phyloP scores from a whole-genome alignment of 2,329 filamentous ascomycete species.

The Sarocladiaceae sp. region DNA sequence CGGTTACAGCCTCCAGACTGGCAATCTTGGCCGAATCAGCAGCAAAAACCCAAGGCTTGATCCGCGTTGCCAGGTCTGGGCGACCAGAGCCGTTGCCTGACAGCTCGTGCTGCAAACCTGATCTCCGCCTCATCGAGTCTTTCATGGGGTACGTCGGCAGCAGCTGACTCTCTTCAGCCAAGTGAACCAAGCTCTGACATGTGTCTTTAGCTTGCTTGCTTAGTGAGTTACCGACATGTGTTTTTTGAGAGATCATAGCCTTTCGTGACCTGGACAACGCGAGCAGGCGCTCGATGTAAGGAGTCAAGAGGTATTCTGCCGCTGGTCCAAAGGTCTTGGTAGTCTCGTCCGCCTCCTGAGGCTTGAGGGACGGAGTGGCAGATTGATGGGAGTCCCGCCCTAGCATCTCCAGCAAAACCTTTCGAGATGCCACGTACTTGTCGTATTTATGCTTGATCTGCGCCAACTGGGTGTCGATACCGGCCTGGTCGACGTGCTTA shows the following conservation, averaged over 20 bases:
- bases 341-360: background rate
- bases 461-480: slow-evolving; percentile 33
- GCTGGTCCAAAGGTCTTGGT: background rate
- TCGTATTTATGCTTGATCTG: slow-evolving; percentile 48
- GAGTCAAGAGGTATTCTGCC: slow-evolving; percentile 41
- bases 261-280: slow-evolving; percentile 51
- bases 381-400: slow-evolving; percentile 24
- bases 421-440: slow-evolving; percentile 44
- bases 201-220: slow-evolving; percentile 45
- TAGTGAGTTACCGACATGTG: slow-evolving; percentile 46
- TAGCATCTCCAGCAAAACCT: slow-evolving; percentile 37
- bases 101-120: slow-evolving; percentile 39
- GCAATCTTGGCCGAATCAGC: slow-evolving; percentile 54
- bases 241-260: slow-evolving; percentile 49
- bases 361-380: slow-evolving; percentile 15
- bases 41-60: slow-evolving; percentile 54
- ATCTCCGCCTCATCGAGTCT: slow-evolving; percentile 24
- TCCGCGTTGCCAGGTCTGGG: slow-evolving; percentile 33
- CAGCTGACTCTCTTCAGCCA: slow-evolving; percentile 57
- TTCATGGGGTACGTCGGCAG: slow-evolving; percentile 45
- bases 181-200: slow-evolving; percentile 42
- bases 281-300: slow-evolving; percentile 50
- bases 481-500: slow-evolving; percentile 16
- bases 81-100: slow-evolving; percentile 28
- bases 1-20: slow-evolving; percentile 51